These are phyloP conservation scores for Tephrocybe sp. DNA, from an alignment of 768 basidiomycete genomes.

Conservation along the genomic window DNA sequence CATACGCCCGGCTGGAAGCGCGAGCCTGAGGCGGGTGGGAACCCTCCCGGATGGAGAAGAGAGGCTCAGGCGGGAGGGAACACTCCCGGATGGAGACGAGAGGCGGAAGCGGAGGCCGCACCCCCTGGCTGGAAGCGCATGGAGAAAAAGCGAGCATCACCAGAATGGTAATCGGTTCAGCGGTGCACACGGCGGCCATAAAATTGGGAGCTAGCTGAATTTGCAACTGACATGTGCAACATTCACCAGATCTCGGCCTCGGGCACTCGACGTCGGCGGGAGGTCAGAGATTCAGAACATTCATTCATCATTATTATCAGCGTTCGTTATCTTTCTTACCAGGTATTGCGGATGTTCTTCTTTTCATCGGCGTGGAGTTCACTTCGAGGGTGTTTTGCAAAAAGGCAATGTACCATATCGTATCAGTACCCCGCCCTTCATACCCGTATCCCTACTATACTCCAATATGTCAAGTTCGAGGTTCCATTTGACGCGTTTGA, in stretches of 20 bases:
- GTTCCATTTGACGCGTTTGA: too few relatives aligned
- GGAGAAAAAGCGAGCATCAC: slow-evolving; percentile 5
- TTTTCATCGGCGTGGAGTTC: neutral
- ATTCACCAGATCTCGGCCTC: slow-evolving; percentile 4
- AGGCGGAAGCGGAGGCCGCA: slow-evolving; percentile 14
- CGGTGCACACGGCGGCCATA: neutral
- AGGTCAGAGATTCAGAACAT: neutral
- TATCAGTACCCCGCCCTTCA: neutral
- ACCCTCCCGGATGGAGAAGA: slow-evolving; percentile 18
- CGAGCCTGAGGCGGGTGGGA: slow-evolving; percentile 7
- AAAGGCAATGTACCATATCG: slow-evolving; percentile 10
- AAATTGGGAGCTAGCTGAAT: neutral
- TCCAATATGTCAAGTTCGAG: neutral
- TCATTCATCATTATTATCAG: neutral
- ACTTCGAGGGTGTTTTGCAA: slow-evolving; percentile 5
- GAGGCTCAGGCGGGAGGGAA: slow-evolving; percentile 6
- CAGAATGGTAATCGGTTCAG: slow-evolving; percentile 6
- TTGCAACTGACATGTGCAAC: neutral
- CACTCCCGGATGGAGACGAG: slow-evolving; percentile 20
- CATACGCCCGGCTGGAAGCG: slow-evolving; percentile 9
- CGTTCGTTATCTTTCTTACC: neutral
- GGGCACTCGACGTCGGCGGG: neutral
- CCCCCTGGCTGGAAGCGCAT: slow-evolving; percentile 9
- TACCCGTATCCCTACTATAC: slow-evolving; percentile 3
- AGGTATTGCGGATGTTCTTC: slow-evolving; percentile 5